These are phyloP conservation scores for Colletotrichum graminicola DNA, from an alignment of 2,329 filamentous ascomycete genomes.

Conservation along the genomic window DNA sequence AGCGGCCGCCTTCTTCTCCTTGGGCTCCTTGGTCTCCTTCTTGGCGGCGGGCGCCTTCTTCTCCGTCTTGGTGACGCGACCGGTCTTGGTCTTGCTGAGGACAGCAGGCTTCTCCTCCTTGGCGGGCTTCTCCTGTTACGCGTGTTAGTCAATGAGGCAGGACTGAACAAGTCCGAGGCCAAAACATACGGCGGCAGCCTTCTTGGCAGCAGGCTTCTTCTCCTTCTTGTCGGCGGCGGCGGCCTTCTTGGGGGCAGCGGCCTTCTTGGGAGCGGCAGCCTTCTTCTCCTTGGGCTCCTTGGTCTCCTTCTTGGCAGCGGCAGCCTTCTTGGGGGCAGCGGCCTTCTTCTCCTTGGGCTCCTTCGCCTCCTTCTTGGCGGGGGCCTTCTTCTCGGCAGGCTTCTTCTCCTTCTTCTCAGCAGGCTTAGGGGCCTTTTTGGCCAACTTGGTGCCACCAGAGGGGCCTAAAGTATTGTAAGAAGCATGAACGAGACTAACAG, in stretches of 20 bases:
- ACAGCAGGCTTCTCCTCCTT: constrained; percentile 77
- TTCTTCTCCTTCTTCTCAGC: constrained; percentile 63
- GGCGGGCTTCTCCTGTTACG: constrained; percentile 60
- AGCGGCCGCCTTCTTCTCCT: constrained; percentile 62
- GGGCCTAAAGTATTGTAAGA: constrained; percentile 65
- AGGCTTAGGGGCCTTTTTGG: constrained; percentile 89
- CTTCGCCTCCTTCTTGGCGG: constrained; percentile 48
- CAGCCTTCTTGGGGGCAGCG: constrained; percentile 59
- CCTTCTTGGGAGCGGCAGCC: constrained; percentile 45
- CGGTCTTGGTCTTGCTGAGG: constrained; percentile 86
- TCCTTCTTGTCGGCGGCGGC: constrained; percentile 51
- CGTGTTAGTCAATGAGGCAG: background rate
- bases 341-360: constrained; percentile 62
- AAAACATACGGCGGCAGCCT: constrained; percentile 55
- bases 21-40: constrained; percentile 59
- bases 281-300: constrained; percentile 51
- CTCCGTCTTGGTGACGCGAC: constrained; percentile 81
- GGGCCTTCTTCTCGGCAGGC: constrained; percentile 51
- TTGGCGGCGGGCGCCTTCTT: constrained; percentile 61
- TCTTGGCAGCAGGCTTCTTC: constrained; percentile 58
- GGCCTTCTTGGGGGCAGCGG: constrained; percentile 50
- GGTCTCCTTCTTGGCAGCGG: constrained; percentile 55
- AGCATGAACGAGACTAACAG: background rate
- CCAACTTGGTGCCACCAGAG: constrained; percentile 92
- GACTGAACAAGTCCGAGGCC: constrained; percentile 45